Evolutionary conservation across 2,329 filamentous ascomycete species (phyloP), one percentile per base, ranked within the genome.

Genomic region (Delphinella strobiligena): DNA sequence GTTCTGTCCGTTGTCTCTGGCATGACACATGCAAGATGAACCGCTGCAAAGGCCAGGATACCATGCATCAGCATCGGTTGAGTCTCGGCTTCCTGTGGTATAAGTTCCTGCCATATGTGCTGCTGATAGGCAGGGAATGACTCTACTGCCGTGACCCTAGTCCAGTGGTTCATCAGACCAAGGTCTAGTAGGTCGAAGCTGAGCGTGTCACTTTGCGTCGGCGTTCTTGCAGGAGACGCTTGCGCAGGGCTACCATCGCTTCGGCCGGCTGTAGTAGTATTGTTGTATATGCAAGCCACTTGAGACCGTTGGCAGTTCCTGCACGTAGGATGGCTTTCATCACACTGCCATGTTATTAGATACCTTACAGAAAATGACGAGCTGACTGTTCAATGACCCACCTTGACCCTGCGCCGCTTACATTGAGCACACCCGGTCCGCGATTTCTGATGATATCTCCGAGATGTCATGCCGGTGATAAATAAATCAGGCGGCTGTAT

Each of bases 401-500:
- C 52, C 48, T 54, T 55, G n/a, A 54, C 51, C 19, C 50, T 48
- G 34, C 52, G 37, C 4, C 42, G 41, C 44, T 55, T 55, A 44
- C 53, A 55, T 17, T 47, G 37, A 5, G 35, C 31, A 34, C 52
- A 53, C 9, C 52, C 53, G 2, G 45, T 44, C 8, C 49, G 46
- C 14, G 48, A 51, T 34, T 55, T 55, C 10, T 45, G 45, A 42
- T 55, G 53, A 29, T 51, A 52, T 15, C 50, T 35, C 24, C 52
- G 48, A 19, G 48, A 51, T 5, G 53, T 50, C 51, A 54, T 54
- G 16, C 19, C 41, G 18, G 31, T 34, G 34, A 41, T 45, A 35
- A 9, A 7, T 24, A 34, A 18, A 4, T 16, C 12, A 18, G 16
- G 32, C 16, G 9, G 7, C 5, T 4, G 7, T 17, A 34, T 16